Percentiles rank a stretch among this genome's conserved stretches.
phyloP scores from a whole-genome alignment of 805 yeast genomes.

The Kodamaea kakaduensis region DNA sequence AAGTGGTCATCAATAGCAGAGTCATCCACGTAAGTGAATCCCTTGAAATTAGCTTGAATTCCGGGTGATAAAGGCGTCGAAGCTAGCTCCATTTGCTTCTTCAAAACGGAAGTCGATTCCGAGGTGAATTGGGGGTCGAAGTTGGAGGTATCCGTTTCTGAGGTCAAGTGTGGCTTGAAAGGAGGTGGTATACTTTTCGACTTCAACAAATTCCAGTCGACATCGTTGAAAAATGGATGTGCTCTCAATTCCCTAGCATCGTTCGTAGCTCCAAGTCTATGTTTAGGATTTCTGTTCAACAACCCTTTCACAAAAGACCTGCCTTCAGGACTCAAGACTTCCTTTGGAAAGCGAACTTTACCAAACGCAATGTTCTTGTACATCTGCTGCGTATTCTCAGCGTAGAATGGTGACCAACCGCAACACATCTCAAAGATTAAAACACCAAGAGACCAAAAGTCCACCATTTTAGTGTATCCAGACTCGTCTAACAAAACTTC shows the following conservation, averaged over 20 bases:
- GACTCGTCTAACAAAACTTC: conserved; percentile 92
- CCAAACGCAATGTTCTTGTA: conserved; percentile 98
- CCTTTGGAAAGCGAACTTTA: conserved; percentile 95
- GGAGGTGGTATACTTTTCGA: conserved; percentile 92
- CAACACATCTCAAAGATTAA: conserved; percentile 98
- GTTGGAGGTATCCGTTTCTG: conserved; percentile 92
- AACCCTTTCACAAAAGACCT: conserved; percentile 93
- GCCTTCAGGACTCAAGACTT: conserved; percentile 88
- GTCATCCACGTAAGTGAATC: conserved; percentile 94
- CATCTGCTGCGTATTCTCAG: conserved; percentile 98
- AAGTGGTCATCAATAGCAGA: conserved; percentile 88
- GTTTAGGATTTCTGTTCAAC: conserved; percentile 91
- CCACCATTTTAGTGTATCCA: conserved; percentile 98
- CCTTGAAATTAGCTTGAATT: conserved; percentile 93
- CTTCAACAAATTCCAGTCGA: conserved; percentile 81
- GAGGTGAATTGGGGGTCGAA: conserved; percentile 97
- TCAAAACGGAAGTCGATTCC: conserved; percentile 80
- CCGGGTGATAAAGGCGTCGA: conserved; percentile 90
- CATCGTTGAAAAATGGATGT: conserved; percentile 86
- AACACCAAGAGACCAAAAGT: conserved; percentile 97
- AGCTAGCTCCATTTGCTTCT: conserved; percentile 58
- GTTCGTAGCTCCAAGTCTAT: conserved; percentile 83
- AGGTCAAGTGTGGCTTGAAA: conserved; percentile 85
- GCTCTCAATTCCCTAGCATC: conserved; percentile 92
- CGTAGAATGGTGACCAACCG: conserved; percentile 99